Percentiles rank a stretch among this genome's conserved stretches.
phyloP scores from a whole-genome alignment of 768 basidiomycete genomes.

The Russula earlei region DNA sequence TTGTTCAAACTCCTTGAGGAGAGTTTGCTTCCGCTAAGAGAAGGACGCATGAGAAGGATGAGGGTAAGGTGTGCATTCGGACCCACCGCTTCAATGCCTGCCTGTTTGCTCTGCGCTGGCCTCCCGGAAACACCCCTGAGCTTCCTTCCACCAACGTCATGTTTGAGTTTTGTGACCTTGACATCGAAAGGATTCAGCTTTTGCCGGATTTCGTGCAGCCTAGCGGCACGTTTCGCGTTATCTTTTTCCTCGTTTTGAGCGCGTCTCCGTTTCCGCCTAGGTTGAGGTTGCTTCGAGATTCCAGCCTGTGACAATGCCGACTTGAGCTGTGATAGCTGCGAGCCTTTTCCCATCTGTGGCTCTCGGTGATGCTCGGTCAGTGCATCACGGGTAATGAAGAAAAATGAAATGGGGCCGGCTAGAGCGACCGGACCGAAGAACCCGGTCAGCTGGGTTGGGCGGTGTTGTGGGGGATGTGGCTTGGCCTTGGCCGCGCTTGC shows the following conservation, averaged over 20 bases:
- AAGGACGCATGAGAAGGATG: not conserved
- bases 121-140: conserved; percentile 74
- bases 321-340: conserved; percentile 88
- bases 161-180: conserved; percentile 85
- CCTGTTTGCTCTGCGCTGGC: conserved; percentile 83
- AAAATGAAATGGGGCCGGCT: no score
- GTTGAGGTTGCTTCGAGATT: conserved; percentile 48
- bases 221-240: conserved; percentile 72
- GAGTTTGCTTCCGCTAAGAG: conserved; percentile 69
- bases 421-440: not conserved
- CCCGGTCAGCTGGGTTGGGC: no score
- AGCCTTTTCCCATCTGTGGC: conserved; percentile 60
- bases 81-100: conserved; percentile 55
- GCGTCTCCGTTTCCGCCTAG: conserved; percentile 64
- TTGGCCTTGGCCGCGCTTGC: not conserved
- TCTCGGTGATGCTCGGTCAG: no score
- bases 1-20: conserved; percentile 81
- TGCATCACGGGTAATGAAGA: no score
- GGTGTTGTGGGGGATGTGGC: not conserved
- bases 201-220: conserved; percentile 74
- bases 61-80: conserved; percentile 43
- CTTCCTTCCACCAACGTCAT: conserved; percentile 84
- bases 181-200: conserved; percentile 91
- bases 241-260: conserved; percentile 55
- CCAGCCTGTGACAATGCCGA: conserved; percentile 74